These are phyloP conservation scores for Fusarium tricinctum DNA, from an alignment of 2,329 filamentous ascomycete genomes.

Conservation along the genomic window DNA sequence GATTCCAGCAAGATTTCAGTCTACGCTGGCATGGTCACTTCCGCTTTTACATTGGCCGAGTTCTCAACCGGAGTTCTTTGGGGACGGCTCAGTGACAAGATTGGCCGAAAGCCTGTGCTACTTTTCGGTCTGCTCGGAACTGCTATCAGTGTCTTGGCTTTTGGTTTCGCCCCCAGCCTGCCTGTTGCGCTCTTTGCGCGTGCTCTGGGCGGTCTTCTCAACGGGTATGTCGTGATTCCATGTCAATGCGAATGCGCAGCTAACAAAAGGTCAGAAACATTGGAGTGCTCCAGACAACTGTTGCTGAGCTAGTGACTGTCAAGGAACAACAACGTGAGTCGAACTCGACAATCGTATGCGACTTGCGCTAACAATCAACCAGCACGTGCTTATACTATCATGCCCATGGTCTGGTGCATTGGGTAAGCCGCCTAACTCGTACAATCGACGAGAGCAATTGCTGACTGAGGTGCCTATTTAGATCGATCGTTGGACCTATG, in stretches of 20 bases:
- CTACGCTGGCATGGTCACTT: constrained; percentile 96
- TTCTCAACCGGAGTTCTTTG: constrained; percentile 93
- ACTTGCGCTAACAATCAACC: constrained; percentile 46
- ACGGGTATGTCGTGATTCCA: constrained; percentile 75
- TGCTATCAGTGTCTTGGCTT: constrained; percentile 90
- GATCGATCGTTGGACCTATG: constrained; percentile 91
- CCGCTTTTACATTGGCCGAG: constrained; percentile 94
- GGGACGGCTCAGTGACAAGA: constrained; percentile 90
- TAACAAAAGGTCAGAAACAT: constrained; percentile 76
- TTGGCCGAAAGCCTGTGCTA: constrained; percentile 93
- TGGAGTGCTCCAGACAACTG: constrained; percentile 93
- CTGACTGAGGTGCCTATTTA: constrained; percentile 57
- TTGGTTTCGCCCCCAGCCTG: constrained; percentile 89
- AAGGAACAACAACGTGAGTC: constrained; percentile 90
- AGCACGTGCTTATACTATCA: constrained; percentile 95
- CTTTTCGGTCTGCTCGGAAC: constrained; percentile 92
- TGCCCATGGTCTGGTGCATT: constrained; percentile 98
- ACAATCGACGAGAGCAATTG: constrained; percentile 3
- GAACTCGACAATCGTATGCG: not conserved
- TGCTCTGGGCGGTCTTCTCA: constrained; percentile 89
- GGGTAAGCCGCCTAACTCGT: constrained; percentile 68
- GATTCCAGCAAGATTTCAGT: constrained; percentile 86
- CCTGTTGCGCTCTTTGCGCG: constrained; percentile 87
- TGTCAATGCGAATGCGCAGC: constrained; percentile 4
- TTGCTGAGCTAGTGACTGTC: constrained; percentile 91